Percentiles rank a stretch among this genome's conserved stretches.
Conservation (phyloP, 495 filamentous ascomycete genomes). For the Lindgomyces ingoldianus region DNA sequence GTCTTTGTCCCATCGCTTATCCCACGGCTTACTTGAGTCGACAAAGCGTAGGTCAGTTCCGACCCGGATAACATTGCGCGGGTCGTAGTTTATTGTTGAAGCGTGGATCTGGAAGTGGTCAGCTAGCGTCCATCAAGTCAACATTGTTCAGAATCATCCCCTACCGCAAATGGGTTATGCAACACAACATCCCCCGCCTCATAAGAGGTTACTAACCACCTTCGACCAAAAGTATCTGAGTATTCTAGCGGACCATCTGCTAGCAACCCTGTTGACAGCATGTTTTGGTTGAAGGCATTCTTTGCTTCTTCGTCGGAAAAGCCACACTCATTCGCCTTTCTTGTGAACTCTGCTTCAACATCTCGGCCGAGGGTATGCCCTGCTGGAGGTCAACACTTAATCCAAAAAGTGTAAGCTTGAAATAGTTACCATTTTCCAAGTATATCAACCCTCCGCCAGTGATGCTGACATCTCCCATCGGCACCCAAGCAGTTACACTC, state of each 20-base stretch:
- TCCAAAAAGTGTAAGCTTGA: not conserved
- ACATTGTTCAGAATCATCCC: not conserved
- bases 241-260: constrained; percentile 35
- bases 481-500: constrained; percentile 64
- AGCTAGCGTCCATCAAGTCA: not conserved
- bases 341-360: constrained; percentile 37
- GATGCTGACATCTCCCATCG: constrained; percentile 60
- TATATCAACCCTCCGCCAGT: constrained; percentile 65
- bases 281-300: constrained; percentile 42
- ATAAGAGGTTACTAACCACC: constrained; percentile 39
- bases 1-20: constrained; percentile 29
- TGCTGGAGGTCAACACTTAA: not conserved
- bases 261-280: constrained; percentile 38
- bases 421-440: constrained; percentile 50
- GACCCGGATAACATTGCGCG: constrained; percentile 34
- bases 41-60: constrained; percentile 38
- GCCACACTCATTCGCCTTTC: constrained; percentile 31
- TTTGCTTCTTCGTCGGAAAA: constrained; percentile 36
- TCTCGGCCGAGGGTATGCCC: constrained; percentile 35
- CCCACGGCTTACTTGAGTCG: constrained; percentile 24
- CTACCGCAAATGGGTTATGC: constrained; percentile 35
- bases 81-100: constrained; percentile 36
- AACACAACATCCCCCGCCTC: constrained; percentile 42
- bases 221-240: constrained; percentile 21
- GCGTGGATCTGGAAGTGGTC: constrained; percentile 28